phyloP scores from a whole-genome alignment of 2,329 filamentous ascomycete species.

The Domatiomyces globalis region DNA sequence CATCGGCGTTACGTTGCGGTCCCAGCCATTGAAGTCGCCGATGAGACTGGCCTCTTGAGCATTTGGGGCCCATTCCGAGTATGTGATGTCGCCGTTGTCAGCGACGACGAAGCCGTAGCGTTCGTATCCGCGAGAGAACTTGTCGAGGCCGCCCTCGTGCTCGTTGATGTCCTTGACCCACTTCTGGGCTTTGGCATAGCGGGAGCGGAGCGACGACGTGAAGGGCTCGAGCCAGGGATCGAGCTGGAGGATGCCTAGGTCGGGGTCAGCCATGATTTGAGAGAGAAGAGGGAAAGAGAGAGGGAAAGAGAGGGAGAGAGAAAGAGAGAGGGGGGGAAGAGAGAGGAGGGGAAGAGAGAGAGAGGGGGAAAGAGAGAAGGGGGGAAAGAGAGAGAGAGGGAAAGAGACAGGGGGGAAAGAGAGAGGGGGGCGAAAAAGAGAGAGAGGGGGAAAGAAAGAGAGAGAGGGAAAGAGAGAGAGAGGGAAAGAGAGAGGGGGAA shows the following conservation, averaged over 20 bases:
- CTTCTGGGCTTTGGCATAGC: conserved; percentile 64
- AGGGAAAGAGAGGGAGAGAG: background rate
- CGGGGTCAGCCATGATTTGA: background rate
- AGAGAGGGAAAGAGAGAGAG: no score
- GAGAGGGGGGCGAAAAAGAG: no score
- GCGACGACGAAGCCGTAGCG: conserved; percentile 73
- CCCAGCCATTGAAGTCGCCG: conserved; percentile 94
- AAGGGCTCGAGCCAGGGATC: conserved; percentile 87
- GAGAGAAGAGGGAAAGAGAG: conserved; percentile 4
- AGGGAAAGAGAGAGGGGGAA: no score
- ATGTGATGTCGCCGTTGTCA: conserved; percentile 69
- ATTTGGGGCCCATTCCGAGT: conserved; percentile 94
- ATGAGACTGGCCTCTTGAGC: conserved; percentile 71
- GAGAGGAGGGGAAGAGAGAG: background rate
- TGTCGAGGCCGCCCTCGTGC: conserved; percentile 75
- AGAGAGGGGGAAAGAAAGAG: no score
- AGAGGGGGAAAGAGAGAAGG: conserved; percentile 1
- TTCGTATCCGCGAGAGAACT: conserved; percentile 80
- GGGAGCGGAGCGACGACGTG: conserved; percentile 57
- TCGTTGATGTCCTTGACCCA: conserved; percentile 79
- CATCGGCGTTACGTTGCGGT: conserved; percentile 72
- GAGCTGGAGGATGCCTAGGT: conserved; percentile 63
- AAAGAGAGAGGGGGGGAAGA: background rate
- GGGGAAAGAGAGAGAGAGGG: background rate
- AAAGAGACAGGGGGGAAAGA: no score